phyloP scores from a whole-genome alignment of 2,329 filamentous ascomycete species.

The Ophiocordyceps robertsii region DNA sequence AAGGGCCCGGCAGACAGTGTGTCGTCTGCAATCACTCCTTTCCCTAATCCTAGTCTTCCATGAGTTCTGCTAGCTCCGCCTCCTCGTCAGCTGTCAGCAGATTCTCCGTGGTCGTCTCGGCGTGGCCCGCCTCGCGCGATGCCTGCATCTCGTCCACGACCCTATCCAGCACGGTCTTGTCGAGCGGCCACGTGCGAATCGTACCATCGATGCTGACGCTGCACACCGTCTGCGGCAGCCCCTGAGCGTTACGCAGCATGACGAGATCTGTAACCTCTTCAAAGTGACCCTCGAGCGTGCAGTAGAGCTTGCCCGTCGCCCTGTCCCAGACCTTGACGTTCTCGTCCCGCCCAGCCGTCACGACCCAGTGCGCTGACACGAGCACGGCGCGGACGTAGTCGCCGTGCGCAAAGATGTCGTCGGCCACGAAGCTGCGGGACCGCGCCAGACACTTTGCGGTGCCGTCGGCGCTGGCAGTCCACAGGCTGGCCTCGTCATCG shows the following conservation, averaged over 20 bases:
- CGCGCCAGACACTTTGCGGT: constrained; percentile 69
- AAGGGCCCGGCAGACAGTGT: background rate
- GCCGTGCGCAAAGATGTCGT: constrained; percentile 65
- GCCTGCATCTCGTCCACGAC: constrained; percentile 30
- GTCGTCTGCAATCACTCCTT: background rate
- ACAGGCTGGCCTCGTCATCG: constrained; percentile 56
- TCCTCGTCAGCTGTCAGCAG: constrained; percentile 81
- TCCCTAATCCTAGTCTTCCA: constrained; percentile 47
- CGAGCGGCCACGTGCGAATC: constrained; percentile 69
- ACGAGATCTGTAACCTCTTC: constrained; percentile 82
- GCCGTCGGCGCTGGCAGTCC: constrained; percentile 89
- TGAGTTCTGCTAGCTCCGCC: constrained; percentile 77
- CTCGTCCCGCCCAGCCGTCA: constrained; percentile 86
- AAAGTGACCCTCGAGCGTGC: constrained; percentile 70
- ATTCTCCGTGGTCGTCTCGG: constrained; percentile 33
- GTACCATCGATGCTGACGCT: constrained; percentile 89
- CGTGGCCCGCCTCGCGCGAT: constrained; percentile 30
- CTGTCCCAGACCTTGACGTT: constrained; percentile 83
- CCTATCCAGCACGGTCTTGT: constrained; percentile 40
- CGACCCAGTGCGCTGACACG: constrained; percentile 61
- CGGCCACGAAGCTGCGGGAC: constrained; percentile 51
- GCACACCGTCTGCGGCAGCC: constrained; percentile 38
- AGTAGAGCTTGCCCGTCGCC: constrained; percentile 57
- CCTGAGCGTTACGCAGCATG: constrained; percentile 33
- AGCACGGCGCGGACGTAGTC: constrained; percentile 82